A percentile compares a stretch with the other conserved stretches of the same genome.
Conservation (phyloP, 1,284 basidiomycete genomes). For the Kalmanozyma brasiliensis region DNA sequence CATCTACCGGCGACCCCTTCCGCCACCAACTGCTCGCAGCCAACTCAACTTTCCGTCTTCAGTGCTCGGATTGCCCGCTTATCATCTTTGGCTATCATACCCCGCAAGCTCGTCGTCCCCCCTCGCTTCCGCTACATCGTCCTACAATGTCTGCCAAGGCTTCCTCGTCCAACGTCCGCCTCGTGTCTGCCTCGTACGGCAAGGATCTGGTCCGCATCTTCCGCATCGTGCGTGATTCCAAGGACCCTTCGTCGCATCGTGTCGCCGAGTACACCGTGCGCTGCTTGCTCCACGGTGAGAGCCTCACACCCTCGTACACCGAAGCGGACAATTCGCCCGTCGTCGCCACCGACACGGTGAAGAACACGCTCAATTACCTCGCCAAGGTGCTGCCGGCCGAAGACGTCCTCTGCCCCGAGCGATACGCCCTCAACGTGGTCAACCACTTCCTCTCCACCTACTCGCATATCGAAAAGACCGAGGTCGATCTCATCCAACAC, state of each 20-base stretch:
- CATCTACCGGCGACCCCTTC: too few relatives aligned
- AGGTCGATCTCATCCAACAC: conserved; percentile 81
- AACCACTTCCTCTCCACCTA: conserved; percentile 87
- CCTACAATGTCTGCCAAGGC: conserved; percentile 38
- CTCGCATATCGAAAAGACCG: conserved; percentile 76
- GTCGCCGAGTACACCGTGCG: conserved; percentile 59
- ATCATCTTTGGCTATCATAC: too few relatives aligned
- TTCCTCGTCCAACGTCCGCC: conserved; percentile 48
- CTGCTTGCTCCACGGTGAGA: conserved; percentile 53
- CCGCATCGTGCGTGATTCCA: conserved; percentile 54
- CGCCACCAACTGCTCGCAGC: too few relatives aligned
- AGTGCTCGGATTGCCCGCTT: too few relatives aligned
- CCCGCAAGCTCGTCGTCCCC: too few relatives aligned
- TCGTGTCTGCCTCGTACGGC: conserved; percentile 56
- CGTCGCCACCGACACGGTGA: conserved; percentile 73
- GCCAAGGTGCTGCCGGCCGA: conserved; percentile 43
- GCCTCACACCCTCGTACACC: conserved; percentile 52
- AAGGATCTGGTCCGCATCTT: conserved; percentile 62
- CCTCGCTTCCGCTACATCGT: too few relatives aligned
- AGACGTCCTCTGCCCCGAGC: conserved; percentile 73
- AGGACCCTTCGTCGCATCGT: conserved; percentile 48
- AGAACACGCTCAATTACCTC: conserved; percentile 83
- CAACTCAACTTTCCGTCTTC: too few relatives aligned
- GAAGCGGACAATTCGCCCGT: conserved; percentile 57
- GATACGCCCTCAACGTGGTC: conserved; percentile 86